Conservation (phyloP, 805 yeast species). For the Nakazawaea molendinolei region DNA sequence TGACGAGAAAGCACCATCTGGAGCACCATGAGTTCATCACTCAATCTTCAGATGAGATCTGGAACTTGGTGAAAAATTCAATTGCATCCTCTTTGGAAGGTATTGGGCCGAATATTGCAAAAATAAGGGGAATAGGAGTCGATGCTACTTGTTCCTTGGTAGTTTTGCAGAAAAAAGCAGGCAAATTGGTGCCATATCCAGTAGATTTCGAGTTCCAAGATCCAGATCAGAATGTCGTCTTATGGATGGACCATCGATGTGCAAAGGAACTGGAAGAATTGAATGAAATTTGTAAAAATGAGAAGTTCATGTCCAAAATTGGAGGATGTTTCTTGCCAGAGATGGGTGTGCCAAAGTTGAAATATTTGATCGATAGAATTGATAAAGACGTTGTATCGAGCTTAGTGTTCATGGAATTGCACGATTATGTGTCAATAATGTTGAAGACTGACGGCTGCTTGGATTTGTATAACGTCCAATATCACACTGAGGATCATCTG, state of each 20-base stretch:
- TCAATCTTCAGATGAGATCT: constrained; percentile 36
- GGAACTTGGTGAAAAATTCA: constrained; percentile 17
- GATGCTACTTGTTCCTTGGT: constrained; percentile 60
- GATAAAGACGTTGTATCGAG: constrained; percentile 16
- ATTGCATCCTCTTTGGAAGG: constrained; percentile 17
- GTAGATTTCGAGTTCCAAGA: constrained; percentile 21
- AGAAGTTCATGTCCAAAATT: constrained; percentile 18
- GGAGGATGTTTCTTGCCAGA: constrained; percentile 48
- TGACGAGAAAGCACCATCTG: constrained; percentile 16
- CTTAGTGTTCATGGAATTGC: constrained; percentile 41
- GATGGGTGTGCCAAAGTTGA: constrained; percentile 50
- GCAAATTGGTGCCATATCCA: constrained; percentile 24
- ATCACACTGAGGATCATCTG: not conserved
- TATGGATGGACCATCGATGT: constrained; percentile 57
- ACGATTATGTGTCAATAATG: constrained; percentile 34
- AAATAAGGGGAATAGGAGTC: constrained; percentile 27
- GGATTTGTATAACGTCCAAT: constrained; percentile 13
- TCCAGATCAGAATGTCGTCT: constrained; percentile 33
- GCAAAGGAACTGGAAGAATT: constrained; percentile 25
- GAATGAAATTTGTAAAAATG: constrained; percentile 21
- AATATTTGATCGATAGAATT: constrained; percentile 27
- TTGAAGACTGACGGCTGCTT: constrained; percentile 17
- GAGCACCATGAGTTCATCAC: constrained; percentile 23
- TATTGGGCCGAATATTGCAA: not conserved
- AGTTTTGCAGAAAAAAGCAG: constrained; percentile 25